Conservation (phyloP, 345 rosid species). For the Aquilaria malaccensis region DNA sequence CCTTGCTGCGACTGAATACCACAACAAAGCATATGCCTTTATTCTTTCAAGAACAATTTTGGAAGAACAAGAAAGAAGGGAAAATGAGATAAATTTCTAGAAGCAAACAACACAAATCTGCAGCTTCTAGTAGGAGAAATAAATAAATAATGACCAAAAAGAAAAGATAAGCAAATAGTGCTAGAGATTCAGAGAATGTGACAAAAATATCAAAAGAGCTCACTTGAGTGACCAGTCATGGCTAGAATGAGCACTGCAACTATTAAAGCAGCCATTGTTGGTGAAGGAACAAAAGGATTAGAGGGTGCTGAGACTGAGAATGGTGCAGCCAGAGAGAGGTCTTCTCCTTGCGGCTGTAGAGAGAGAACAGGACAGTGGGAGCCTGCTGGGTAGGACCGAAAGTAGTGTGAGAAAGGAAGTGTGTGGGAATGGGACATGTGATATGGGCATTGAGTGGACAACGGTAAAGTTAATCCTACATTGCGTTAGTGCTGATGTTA, state of each 20-base stretch:
- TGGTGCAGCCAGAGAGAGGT: conserved; percentile 2
- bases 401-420: neutral
- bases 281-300: conserved; percentile 1
- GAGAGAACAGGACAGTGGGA: neutral
- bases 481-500: no score
- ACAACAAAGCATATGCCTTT: neutral
- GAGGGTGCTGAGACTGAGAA: conserved; percentile 2
- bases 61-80: neutral
- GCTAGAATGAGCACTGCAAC: conserved; percentile 38
- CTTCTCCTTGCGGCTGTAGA: no score
- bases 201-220: conserved; percentile 10
- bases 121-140: neutral
- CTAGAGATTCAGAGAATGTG: neutral
- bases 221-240: conserved; percentile 47
- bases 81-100: neutral
- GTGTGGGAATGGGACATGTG: no score
- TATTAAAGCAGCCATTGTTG: conserved; percentile 35
- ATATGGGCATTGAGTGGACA: no score
- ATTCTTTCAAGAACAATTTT: neutral
- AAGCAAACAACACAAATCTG: no score
- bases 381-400: neutral
- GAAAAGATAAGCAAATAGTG: neutral
- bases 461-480: no score
- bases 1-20: no score
- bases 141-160: neutral